These are phyloP conservation scores for Xylariales sp. DNA, from an alignment of 2,329 filamentous ascomycete species.

Conservation along the genomic window DNA sequence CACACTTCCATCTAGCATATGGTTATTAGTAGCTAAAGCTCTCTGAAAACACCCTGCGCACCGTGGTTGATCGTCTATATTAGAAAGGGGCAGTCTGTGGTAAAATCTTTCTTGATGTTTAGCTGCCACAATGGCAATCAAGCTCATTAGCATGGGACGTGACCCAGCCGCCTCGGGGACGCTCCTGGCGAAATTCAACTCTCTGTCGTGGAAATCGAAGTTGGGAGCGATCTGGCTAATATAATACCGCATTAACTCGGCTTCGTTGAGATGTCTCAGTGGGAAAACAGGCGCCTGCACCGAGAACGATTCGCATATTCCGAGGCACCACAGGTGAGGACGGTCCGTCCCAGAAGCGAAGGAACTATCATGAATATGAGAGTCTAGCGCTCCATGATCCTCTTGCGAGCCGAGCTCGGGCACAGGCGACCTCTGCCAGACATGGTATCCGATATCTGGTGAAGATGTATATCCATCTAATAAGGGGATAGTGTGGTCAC, in stretches of 20 bases:
- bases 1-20: conserved; percentile 1
- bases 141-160: conserved; percentile 9
- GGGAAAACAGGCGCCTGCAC: background rate
- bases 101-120: background rate
- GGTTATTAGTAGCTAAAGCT: background rate
- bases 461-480: conserved; percentile 10
- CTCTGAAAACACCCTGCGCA: background rate
- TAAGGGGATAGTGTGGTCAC: background rate
- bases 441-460: background rate
- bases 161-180: conserved; percentile 6
- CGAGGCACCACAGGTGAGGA: background rate
- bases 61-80: background rate
- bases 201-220: conserved; percentile 13
- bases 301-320: background rate
- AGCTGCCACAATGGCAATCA: background rate
- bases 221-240: background rate
- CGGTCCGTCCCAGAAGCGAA: background rate
- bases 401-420: conserved; percentile 2
- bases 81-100: background rate
- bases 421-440: background rate
- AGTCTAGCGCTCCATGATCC: background rate
- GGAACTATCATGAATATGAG: background rate
- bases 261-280: conserved; percentile 3
- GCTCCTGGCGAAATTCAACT: conserved; percentile 2
- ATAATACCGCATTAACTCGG: conserved; percentile 7